Conservation (phyloP, 1,284 basidiomycete genomes). For the Pyrrhoderma lamaoense region DNA sequence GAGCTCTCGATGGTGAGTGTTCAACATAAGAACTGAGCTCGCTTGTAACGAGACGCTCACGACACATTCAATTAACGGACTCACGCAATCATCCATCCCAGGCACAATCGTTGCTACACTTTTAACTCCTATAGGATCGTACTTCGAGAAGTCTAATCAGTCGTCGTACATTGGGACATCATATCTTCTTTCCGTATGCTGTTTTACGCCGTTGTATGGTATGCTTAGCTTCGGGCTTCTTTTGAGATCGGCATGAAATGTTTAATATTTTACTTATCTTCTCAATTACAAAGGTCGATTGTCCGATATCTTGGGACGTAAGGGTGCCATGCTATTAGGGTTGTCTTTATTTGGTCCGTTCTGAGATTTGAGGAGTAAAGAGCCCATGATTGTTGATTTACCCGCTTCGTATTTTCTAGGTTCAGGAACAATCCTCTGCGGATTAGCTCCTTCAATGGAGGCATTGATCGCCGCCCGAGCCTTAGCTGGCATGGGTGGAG, state of each 20-base stretch:
- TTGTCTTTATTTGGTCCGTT: slow-evolving; percentile 69
- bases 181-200: slow-evolving; percentile 82
- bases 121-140: slow-evolving; percentile 69
- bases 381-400: no score
- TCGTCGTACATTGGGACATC: slow-evolving; percentile 85
- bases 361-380: no score
- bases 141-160: slow-evolving; percentile 71
- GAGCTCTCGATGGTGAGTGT: slow-evolving; percentile 65
- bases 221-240: slow-evolving; percentile 22
- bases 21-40: slow-evolving; percentile 13
- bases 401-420: slow-evolving; percentile 35
- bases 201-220: slow-evolving; percentile 88
- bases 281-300: slow-evolving; percentile 56
- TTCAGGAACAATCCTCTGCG: slow-evolving; percentile 76
- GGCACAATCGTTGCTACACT: slow-evolving; percentile 76
- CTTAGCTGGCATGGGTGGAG: slow-evolving; percentile 85
- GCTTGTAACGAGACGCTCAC: slow-evolving; percentile 1
- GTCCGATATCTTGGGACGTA: slow-evolving; percentile 82
- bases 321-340: slow-evolving; percentile 77
- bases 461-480: slow-evolving; percentile 74
- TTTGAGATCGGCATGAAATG: slow-evolving; percentile 8
- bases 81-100: slow-evolving; percentile 27
- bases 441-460: slow-evolving; percentile 77
- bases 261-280: slow-evolving; percentile 18
- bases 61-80: slow-evolving; percentile 11